Evolutionary conservation across 208 protist species (phyloP), one percentile per base, ranked within the genome.

Genomic region (Phytomonas sp.): DNA sequence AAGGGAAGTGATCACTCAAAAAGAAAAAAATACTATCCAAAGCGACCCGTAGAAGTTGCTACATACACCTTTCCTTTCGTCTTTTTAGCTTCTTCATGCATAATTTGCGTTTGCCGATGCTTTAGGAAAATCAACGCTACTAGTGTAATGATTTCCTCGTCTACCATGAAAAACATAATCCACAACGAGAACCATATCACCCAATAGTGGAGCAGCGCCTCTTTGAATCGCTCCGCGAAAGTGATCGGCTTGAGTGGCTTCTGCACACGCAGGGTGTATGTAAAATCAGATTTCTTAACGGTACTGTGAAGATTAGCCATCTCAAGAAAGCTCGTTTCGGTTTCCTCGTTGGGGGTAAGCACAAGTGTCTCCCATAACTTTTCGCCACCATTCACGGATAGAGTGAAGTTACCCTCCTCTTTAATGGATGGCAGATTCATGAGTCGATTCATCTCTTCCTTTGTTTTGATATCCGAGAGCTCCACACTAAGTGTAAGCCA

Each of bases 81-180:
- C 70, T 74, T 82, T 65, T 93, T 74, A 4, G 88, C 91, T 76
- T 96, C 91, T 56, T 84, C 77, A 70, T 94, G 83, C 31, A 96
- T 65, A 43, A 92, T 93, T 51, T 79, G 73, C 46, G 86, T 94
- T 65, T 94, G 88, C 23, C 75, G 67, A 71, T 85, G 84, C 75
- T 93, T 93, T 33, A 94, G 70, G 66, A 92, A 84, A 62, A 96
- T 92, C 9, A 96, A 81, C 6, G 88, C 87, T 0, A 89, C 67
- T 29, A 96, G 62, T 1, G 91, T 92, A 60, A 96, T 86, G 30
- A 96, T 84, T 72, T 96, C 91, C 62, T 96, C 91, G 81, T 94
- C 91, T 0, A 96, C 88, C 81, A 93, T 92, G 66, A 89, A 96
- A 74, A 96, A 96, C 37, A 82, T 86, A 17, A 86, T 79, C 91